Base-by-base conservation (phyloP, 257 asterid genomes). In the Cinchona pubescens region DNA sequence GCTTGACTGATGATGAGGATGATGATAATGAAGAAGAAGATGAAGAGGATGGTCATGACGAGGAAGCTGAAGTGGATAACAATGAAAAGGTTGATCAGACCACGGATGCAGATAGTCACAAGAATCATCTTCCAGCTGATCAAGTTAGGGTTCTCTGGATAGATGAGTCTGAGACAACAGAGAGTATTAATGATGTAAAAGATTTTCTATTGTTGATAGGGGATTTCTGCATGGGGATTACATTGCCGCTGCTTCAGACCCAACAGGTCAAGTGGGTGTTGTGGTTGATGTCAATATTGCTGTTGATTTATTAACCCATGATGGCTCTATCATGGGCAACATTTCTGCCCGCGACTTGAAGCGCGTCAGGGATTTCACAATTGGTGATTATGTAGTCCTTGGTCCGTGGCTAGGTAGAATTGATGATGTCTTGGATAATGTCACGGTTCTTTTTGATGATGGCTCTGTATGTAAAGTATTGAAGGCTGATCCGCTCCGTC, bases 361-460 rank as follows among this genome's bases (percentile, higher is more conserved):
- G 76, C 94, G 99, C 58, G 81, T 96, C 58, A 84, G 96, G 86
- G 93, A 91, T 75, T 96, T 93, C 75, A 87, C 94, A 38, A 82
- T 91, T 74, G 99, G 99, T 64, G 99, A 96, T 80, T 90, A 93
- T 82, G 96, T 96, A 11, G 90, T 93, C 75, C 92, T 86, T 72
- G 99, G 98, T 76, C 96, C 97, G n/a, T 96, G 99, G 99, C 84
- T 96, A 65, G 99, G 99, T 81, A 90, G 98, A 77, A 82, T 96
- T 49, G 99, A 96, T 81, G 98, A 90, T 25, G 92, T 96, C 71
- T 81, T 85, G 77, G 99, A 96, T 83, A 93, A 96, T 80, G 99
- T 96, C 60, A 93, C 92, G 13, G 95, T 96, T 72, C 81, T 88
- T 82, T 87, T 96, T 75, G 99, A 96, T 82, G 99, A 96, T 88